Evolutionary conservation across 495 filamentous ascomycete species (phyloP), one percentile per base, ranked within the genome.

Genomic region (Amorphotheca resinae): DNA sequence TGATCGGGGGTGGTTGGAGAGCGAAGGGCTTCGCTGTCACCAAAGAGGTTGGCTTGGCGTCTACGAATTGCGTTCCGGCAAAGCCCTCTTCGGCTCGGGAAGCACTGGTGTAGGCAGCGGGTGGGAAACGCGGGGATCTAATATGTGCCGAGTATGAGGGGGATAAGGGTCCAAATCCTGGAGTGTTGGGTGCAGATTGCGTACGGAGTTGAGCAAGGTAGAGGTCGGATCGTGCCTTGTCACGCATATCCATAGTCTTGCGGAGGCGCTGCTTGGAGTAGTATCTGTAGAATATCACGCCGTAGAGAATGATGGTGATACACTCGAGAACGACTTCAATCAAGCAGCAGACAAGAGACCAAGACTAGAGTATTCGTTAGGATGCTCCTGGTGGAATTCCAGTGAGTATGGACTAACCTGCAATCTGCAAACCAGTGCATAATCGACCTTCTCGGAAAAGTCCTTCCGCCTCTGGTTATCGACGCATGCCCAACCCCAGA

Each of bases 401-500:
- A 15, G 18, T 34, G n/a, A 23, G 16, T 28, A 15, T 6, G n/a
- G 28, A 33, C 76, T 63, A 66, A 87, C 85, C 73, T 91, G 86
- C 46, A 95, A 74, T 57, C 91, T 84, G 68, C 91, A 99, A 54
- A 96, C 72, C n/a, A 99, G 77, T 35, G 73, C 74, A 63, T 95
- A 99, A 61, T 87, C 73, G 46, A 99, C 72, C 38, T 85, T 76
- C 18, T 86, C 62, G 44, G 74, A 58, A 59, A 86, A 95, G 17
- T 93, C 61, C 44, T 82, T 59, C 30, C 77, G 61, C 38, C 91
- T 76, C 36, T 74, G 79, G 58, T 95, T 96, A 48, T 94, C 72
- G 21, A 85, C 82, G 57, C 91, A 99, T 2, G 84, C 72, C 91
- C 91, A 99, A 21, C 87, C 89, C 91, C 91, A 99, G 54, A 99